Percentiles rank a stretch among this genome's conserved stretches.
phyloP scores from a whole-genome alignment of 495 filamentous ascomycete genomes.

The Xylaria cubensis region DNA sequence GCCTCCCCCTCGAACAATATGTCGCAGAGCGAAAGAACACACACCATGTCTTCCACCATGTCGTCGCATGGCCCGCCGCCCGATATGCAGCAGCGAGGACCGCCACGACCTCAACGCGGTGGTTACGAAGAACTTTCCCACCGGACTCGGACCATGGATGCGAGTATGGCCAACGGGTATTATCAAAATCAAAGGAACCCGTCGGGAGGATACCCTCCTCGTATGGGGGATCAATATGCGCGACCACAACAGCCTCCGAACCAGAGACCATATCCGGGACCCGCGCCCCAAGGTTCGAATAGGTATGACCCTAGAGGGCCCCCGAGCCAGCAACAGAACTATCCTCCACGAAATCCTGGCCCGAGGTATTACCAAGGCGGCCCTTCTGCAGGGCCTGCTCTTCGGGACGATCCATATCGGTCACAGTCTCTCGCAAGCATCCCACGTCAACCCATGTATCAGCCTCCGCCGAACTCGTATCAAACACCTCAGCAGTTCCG shows the following conservation, averaged over 20 bases:
- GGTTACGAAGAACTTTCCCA: conserved; percentile 50
- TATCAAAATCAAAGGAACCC: conserved; percentile 61
- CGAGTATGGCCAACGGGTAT: conserved; percentile 59
- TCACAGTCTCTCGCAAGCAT: conserved; percentile 89
- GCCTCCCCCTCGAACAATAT: conserved; percentile 63
- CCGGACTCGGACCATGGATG: conserved; percentile 49
- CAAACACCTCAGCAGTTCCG: conserved; percentile 76
- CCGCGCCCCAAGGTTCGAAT: conserved; percentile 40
- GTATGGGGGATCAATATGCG: conserved; percentile 35
- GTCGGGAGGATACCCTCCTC: conserved; percentile 47
- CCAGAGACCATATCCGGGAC: conserved; percentile 64
- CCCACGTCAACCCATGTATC: conserved; percentile 69
- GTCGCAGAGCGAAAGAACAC: conserved; percentile 69
- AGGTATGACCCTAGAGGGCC: conserved; percentile 51
- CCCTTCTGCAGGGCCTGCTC: conserved; percentile 64
- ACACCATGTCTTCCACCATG: conserved; percentile 85
- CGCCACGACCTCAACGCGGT: conserved; percentile 64
- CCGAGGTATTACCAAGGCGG: conserved; percentile 61
- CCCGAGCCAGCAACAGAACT: conserved; percentile 55
- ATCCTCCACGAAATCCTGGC: conserved; percentile 62
- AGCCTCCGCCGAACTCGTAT: conserved; percentile 68
- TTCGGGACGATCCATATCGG: conserved; percentile 84
- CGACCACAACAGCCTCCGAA: conserved; percentile 33
- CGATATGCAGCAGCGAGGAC: conserved; percentile 64
- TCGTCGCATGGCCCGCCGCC: conserved; percentile 65